phyloP scores from a whole-genome alignment of 2,329 filamentous ascomycete genomes.

The Fusarium coffeatum region DNA sequence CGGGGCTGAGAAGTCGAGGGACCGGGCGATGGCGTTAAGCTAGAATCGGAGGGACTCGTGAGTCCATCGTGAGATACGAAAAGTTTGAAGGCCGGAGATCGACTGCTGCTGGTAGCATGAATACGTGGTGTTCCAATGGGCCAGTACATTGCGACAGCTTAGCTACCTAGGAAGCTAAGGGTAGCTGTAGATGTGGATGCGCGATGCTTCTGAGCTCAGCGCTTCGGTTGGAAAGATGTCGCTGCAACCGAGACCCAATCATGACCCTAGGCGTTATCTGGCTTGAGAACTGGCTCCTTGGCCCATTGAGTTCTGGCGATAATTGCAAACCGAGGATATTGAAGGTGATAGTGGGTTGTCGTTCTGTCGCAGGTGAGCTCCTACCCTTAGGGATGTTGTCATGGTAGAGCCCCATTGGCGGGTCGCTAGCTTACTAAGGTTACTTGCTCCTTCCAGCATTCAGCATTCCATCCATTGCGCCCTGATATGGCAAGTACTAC shows the following conservation, averaged over 20 bases:
- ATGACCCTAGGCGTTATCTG: constrained; percentile 42
- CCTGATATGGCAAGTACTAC: neutral
- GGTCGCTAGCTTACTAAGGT: constrained; percentile 29
- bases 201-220: constrained; percentile 35
- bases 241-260: constrained; percentile 41
- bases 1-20: constrained; percentile 40
- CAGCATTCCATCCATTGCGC: neutral
- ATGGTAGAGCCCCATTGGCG: constrained; percentile 32
- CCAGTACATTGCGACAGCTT: constrained; percentile 81
- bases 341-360: constrained; percentile 28
- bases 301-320: constrained; percentile 41
- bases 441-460: constrained; percentile 13
- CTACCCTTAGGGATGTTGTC: constrained; percentile 34
- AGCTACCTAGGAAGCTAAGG: constrained; percentile 45
- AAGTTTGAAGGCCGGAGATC: constrained; percentile 61
- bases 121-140: constrained; percentile 85
- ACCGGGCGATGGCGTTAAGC: constrained; percentile 32
- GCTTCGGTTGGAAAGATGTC: constrained; percentile 23
- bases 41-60: constrained; percentile 49
- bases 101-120: constrained; percentile 80
- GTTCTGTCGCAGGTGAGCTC: constrained; percentile 35
- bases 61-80: constrained; percentile 72
- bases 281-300: constrained; percentile 26
- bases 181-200: constrained; percentile 28
- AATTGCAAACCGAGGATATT: constrained; percentile 26